Evolutionary conservation across 1,284 basidiomycete genomes (phyloP), one percentile per base, ranked within the genome.

Genomic region (Boletus coffeatus): DNA sequence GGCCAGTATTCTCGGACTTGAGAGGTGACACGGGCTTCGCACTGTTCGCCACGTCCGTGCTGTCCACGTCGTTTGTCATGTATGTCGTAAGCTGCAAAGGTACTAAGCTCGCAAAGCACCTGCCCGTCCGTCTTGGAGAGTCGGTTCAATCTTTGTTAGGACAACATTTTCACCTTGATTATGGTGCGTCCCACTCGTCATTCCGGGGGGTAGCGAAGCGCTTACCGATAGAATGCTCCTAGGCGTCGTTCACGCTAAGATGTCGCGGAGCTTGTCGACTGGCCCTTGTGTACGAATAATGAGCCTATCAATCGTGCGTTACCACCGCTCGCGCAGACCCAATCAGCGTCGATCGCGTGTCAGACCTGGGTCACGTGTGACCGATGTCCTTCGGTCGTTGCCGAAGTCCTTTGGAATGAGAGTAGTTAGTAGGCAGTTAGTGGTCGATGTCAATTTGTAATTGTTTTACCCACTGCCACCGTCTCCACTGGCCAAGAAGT

Each of bases 161-260:
- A 95, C 76, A 94, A 93, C 67, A 79, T 88, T 18, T 89, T 92
- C 70, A 92, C 92, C 1, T 96, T 94, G 71, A 82, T 96, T 94
- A 91, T 74, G 92, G 90, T 92, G 69, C 64, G 88, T 77, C 4
- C 10, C 21, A 29, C 14, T 75, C 46, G 76, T 79, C 65, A 74
- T 79, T 78, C 78, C 72, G 76, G 46, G 32, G 46, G 46, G 18
- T 59, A 53, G 25, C 48, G 58, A 21, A 4, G 65, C 66, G 74
- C 65, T 63, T 37, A 52, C 62, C 29, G 53, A 65, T 60, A 57
- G n/a, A 29, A 25, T 53, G 18, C 10, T 18, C 18, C 32, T 60
- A 81, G 79, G 79, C 16, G 74, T 81, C 61, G 79, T 81, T 21
- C 80, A 81, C 66, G 81, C 81, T 81, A 70, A 57, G 73, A 37